phyloP scores from a whole-genome alignment of 129 eudicot genomes.

The Centella asiatica region DNA sequence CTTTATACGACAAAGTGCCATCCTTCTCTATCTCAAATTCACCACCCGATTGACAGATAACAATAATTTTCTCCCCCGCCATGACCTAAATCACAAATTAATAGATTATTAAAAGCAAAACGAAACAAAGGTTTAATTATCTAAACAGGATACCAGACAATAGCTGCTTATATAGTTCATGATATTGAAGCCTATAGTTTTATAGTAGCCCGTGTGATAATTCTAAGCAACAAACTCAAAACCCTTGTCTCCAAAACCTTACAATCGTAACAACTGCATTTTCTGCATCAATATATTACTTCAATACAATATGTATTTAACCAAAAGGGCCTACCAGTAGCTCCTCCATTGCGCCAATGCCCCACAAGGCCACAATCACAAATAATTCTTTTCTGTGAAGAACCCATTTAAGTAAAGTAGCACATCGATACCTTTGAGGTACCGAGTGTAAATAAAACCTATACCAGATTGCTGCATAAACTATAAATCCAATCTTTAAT shows the following conservation, averaged over 20 bases:
- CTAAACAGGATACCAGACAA: neutral
- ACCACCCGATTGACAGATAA: conserved; percentile 91
- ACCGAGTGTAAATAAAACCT: neutral
- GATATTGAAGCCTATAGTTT: neutral
- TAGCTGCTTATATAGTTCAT: neutral
- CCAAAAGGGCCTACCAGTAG: neutral
- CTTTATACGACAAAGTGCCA: conserved; percentile 60
- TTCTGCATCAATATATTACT: too few relatives aligned
- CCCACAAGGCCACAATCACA: neutral
- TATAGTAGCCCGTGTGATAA: neutral
- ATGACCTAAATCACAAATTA: conserved; percentile 23
- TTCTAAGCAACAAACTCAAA: neutral
- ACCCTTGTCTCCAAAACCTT: too few relatives aligned
- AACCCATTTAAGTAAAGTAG: neutral
- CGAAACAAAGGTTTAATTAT: neutral
- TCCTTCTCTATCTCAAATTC: conserved; percentile 57
- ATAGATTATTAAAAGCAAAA: neutral
- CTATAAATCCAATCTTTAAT: neutral
- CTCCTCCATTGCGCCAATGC: neutral
- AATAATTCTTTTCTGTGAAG: too few relatives aligned
- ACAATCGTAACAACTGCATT: too few relatives aligned
- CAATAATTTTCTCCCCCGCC: conserved; percentile 68
- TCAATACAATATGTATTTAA: too few relatives aligned
- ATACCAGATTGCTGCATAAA: neutral
- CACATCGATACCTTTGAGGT: neutral